Percentiles rank a stretch among this genome's conserved stretches.
Conservation (phyloP, 176 grass and related monocot genomes). For the Oryza brachyantha region DNA sequence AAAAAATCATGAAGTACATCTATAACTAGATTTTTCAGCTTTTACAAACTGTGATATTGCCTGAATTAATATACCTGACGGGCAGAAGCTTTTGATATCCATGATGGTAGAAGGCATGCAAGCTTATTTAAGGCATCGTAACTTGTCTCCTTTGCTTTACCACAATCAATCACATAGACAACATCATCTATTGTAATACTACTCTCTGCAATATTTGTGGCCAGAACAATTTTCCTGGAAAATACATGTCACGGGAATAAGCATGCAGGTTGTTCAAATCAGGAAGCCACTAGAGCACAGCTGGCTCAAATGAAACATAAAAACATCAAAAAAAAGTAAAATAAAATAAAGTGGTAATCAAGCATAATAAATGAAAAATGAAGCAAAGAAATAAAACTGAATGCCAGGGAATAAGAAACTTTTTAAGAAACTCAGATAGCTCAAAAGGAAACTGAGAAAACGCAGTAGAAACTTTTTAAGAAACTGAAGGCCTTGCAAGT, state of each 20-base stretch:
- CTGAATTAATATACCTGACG: conserved; percentile 61
- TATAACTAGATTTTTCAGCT: conserved; percentile 24
- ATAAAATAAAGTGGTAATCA: conserved; percentile 13
- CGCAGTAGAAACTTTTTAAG: neutral
- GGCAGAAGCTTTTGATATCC: conserved; percentile 99
- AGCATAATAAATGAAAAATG: neutral
- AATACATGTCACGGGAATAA: conserved; percentile 42
- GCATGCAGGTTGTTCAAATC: neutral
- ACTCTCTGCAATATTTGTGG: conserved; percentile 95
- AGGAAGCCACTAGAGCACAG: neutral
- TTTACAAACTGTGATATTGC: neutral
- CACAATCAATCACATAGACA: conserved; percentile 95
- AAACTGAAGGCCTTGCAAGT: too few species aligned
- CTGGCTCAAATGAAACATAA: conserved; percentile 7
- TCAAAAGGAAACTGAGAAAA: conserved; percentile 1
- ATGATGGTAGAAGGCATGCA: conserved; percentile 82
- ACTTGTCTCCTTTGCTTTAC: conserved; percentile 97
- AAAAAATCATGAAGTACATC: neutral
- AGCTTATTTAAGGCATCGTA: conserved; percentile 99
- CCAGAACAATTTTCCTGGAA: conserved; percentile 94
- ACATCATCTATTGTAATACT: conserved; percentile 99
- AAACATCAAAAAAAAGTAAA: conserved; percentile 6
- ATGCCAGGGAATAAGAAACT: neutral
- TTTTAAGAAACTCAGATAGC: neutral
- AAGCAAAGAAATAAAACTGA: neutral